Base-by-base conservation (phyloP, 2,329 filamentous ascomycete species). In the Hypoxylon sp. region DNA sequence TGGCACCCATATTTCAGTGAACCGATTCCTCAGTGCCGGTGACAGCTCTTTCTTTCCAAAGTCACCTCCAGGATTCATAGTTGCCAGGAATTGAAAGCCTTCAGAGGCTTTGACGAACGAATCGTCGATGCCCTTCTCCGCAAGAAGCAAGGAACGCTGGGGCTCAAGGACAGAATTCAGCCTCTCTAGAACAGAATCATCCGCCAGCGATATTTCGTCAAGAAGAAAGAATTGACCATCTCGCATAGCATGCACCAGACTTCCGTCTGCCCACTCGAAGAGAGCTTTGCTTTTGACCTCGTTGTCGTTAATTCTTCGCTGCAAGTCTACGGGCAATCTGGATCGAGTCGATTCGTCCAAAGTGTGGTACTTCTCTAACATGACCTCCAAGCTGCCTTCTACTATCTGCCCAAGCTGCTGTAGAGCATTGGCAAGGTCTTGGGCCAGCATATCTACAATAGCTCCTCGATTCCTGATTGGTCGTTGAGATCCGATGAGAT, bases 1-100 rank as follows among this genome's bases (percentile, higher is more conserved):
- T 1, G 96, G 94, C 0, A 98, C 96, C 96, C 96, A 99, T 7
- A 99, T 97, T 79, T 99, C 96, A 0, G 96, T 99, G 77, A 99
- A 97, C 65, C 96, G 92, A 77, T 99, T 99, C 47, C 96, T 88
- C 64, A 99, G 82, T 12, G 96, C 96, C 2, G 96, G 96, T 0
- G 96, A 99, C 11, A 99, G 85, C 78, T 99, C 96, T 72, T 95
- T 93, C 81, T 99, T 99, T 70, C 96, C 96, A 77, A 98, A 99
- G 76, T 99, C 96, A 47, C 96, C 96, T 53, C 96, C 96, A 7
- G 96, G 96, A 71, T 99, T 99, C 96, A 99, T 99, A 0, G 96
- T 99, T 2, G 96, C 95, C 64, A 99, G 88, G 79, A 99, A 97
- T 74, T 99, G 94, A 78, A 98, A 99, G 0, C 91, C 92, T 41